Conservation (phyloP, 306 rosid species). For the Glycine soja region DNA sequence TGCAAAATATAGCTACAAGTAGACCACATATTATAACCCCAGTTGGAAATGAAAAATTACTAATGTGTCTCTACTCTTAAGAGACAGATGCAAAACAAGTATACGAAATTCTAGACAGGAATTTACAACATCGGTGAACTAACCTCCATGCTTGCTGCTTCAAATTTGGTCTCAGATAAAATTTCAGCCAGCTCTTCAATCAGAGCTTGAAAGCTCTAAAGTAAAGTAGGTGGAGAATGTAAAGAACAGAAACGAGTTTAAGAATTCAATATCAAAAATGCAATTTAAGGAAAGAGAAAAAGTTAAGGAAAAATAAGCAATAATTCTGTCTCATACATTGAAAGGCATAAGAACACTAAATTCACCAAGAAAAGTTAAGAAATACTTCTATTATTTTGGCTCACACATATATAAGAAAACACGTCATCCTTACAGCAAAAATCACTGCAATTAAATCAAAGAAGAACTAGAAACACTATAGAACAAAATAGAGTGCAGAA, state of each 20-base stretch:
- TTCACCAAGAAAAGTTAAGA: not conserved
- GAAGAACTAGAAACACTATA: constrained; percentile 26
- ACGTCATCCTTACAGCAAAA: not conserved
- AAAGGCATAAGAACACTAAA: constrained; percentile 25
- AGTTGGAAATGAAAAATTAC: not conserved
- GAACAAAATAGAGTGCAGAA: constrained; percentile 36
- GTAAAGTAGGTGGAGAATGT: constrained; percentile 43
- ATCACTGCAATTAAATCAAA: constrained; percentile 26
- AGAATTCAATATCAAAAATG: constrained; percentile 16
- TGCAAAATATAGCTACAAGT: constrained; percentile 25
- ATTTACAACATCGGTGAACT: constrained; percentile 40
- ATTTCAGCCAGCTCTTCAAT: constrained; percentile 67
- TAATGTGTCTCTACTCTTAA: not conserved
- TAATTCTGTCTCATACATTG: not conserved
- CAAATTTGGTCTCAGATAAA: constrained; percentile 53
- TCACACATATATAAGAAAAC: not conserved
- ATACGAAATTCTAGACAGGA: constrained; percentile 25
- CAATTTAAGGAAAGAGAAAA: not conserved
- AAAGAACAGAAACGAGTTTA: constrained; percentile 25
- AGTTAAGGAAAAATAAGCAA: constrained; percentile 30
- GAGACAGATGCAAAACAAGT: not conserved
- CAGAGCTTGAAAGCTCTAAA: constrained; percentile 70
- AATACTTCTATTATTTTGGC: not conserved
- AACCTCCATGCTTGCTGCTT: constrained; percentile 68
- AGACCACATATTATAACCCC: constrained; percentile 13